phyloP scores from a whole-genome alignment of 495 filamentous ascomycete genomes.

The Saxispiralis lemnorum region DNA sequence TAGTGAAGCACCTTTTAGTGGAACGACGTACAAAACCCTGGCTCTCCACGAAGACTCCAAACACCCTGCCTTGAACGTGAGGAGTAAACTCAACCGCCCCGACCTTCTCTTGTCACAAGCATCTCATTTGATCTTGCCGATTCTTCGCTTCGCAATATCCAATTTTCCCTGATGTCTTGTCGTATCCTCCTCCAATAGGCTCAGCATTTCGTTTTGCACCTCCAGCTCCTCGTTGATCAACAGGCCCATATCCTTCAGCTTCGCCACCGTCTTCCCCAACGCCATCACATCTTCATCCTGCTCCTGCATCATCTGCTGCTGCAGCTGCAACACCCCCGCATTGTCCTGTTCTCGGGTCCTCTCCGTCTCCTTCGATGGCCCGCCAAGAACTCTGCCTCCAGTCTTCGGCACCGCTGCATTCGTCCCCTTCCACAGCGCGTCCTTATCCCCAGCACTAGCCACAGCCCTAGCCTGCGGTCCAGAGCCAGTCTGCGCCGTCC shows the following conservation, averaged over 20 bases:
- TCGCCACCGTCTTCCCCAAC: conserved; percentile 54
- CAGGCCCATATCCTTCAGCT: conserved; percentile 73
- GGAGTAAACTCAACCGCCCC: too few relatives aligned
- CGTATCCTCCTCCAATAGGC: conserved; percentile 55
- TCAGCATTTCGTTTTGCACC: conserved; percentile 67
- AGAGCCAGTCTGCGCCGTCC: conserved; percentile 18
- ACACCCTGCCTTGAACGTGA: too few relatives aligned
- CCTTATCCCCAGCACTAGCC: conserved; percentile 29
- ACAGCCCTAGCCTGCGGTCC: conserved; percentile 10
- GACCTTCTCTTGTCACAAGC: too few relatives aligned
- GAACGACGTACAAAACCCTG: too few relatives aligned
- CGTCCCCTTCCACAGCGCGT: conserved; percentile 32
- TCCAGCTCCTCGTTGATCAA: conserved; percentile 73
- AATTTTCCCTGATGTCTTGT: conserved; percentile 61
- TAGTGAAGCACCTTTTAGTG: too few relatives aligned
- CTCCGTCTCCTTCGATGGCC: conserved; percentile 57
- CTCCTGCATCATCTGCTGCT: conserved; percentile 63
- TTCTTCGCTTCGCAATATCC: conserved; percentile 60
- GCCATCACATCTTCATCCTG: conserved; percentile 71
- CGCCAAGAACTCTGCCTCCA: conserved; percentile 52
- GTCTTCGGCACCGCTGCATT: conserved; percentile 9
- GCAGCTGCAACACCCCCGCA: conserved; percentile 67
- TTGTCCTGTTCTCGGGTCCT: conserved; percentile 82
- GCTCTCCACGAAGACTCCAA: too few relatives aligned
- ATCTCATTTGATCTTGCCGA: conserved; percentile 43